Conservation (phyloP, 2,329 filamentous ascomycete species). For the Cercospora janseana region DNA sequence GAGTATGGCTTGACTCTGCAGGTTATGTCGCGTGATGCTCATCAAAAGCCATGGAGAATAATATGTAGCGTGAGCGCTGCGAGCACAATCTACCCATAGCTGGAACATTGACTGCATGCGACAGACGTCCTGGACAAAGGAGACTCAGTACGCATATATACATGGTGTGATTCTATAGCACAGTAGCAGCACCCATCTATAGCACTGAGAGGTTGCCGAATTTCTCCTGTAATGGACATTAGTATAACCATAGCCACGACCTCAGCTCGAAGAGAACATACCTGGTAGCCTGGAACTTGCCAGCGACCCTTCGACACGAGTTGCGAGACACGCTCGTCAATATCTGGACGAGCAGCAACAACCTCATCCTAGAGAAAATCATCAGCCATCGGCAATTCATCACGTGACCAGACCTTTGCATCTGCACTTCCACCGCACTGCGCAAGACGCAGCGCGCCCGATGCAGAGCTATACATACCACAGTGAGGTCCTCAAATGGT, state of each 20-base stretch:
- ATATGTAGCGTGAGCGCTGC: too few species aligned
- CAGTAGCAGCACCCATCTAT: conserved; percentile 56
- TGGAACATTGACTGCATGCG: too few species aligned
- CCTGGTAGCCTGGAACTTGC: conserved; percentile 98
- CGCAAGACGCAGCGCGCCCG: too few species aligned
- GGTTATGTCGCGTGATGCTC: too few species aligned
- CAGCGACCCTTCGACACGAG: conserved; percentile 97
- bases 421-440: neutral
- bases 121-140: conserved; percentile 16
- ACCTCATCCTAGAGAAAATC: conserved; percentile 73
- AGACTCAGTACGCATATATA: conserved; percentile 29
- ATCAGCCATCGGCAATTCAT: neutral
- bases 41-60: too few species aligned
- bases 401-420: conserved; percentile 9
- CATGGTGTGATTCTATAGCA: conserved; percentile 27
- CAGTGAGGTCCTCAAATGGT: conserved; percentile 94
- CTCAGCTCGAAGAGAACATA: conserved; percentile 48
- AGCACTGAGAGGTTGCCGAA: conserved; percentile 95
- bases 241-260: neutral
- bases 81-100: too few species aligned
- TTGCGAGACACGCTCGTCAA: conserved; percentile 93
- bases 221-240: conserved; percentile 69
- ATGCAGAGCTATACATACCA: conserved; percentile 86
- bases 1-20: too few species aligned
- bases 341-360: conserved; percentile 87